These are phyloP conservation scores for Podaxis rugospora DNA, from an alignment of 768 basidiomycete genomes.

Conservation along the genomic window DNA sequence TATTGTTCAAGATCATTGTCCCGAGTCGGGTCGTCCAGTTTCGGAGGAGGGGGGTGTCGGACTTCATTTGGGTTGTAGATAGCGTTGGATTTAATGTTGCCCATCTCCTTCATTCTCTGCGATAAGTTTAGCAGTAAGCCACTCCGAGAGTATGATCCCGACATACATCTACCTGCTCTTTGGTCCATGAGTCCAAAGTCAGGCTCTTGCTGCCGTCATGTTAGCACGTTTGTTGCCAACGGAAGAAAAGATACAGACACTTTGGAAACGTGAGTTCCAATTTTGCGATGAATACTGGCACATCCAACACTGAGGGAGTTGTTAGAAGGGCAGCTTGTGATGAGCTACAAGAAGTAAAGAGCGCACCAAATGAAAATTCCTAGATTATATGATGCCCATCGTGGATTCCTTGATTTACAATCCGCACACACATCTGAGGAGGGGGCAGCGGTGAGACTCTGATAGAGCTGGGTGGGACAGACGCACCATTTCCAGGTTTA, in stretches of 20 bases:
- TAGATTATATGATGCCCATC: conserved; percentile 88
- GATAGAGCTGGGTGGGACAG: background rate
- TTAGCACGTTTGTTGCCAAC: background rate
- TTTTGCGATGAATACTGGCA: conserved; percentile 90
- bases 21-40: conserved; percentile 70
- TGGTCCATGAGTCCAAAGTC: conserved; percentile 83
- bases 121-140: conserved; percentile 7
- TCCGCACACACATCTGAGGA: conserved; percentile 82
- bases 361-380: conserved; percentile 85
- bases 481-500: conserved; percentile 78
- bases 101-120: conserved; percentile 74
- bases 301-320: conserved; percentile 61
- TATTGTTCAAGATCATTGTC: conserved; percentile 90
- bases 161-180: conserved; percentile 83
- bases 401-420: conserved; percentile 79
- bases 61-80: conserved; percentile 81
- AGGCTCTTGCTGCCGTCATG: conserved; percentile 68
- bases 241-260: conserved; percentile 53
- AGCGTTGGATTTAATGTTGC: conserved; percentile 78
- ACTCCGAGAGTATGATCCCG: conserved; percentile 4
- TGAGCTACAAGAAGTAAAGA: conserved; percentile 4
- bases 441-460: background rate
- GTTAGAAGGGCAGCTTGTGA: conserved; percentile 1
- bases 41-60: conserved; percentile 78
- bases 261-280: conserved; percentile 91